Percentiles rank a stretch among this genome's conserved stretches.
Conservation (phyloP, 805 yeast genomes). For the Candida awuae region DNA sequence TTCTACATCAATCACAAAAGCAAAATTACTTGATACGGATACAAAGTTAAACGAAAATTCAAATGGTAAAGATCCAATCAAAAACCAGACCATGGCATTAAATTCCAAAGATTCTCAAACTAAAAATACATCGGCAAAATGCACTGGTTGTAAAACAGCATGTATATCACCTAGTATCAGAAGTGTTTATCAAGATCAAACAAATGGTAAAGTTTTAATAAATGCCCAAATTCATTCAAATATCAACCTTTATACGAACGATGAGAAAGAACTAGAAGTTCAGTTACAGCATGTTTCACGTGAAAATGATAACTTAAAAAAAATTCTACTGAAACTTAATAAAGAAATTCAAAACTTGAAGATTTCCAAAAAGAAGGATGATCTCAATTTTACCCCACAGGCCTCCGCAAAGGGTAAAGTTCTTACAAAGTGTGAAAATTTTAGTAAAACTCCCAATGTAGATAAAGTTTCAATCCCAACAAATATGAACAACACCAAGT, state of each 20-base stretch:
- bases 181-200: constrained; percentile 11
- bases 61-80: neutral
- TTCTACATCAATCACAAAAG: neutral
- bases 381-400: neutral
- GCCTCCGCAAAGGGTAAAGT: too few species aligned
- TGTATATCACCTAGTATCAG: constrained; percentile 10
- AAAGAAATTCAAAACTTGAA: constrained; percentile 31
- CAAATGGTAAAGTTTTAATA: constrained; percentile 18
- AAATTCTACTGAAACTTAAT: constrained; percentile 33
- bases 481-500: neutral
- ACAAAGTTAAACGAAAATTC: too few species aligned
- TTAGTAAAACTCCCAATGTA: neutral
- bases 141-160: constrained; percentile 5
- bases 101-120: neutral
- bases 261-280: constrained; percentile 26
- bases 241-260: constrained; percentile 27
- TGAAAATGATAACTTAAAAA: constrained; percentile 38
- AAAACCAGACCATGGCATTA: neutral
- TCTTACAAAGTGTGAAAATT: neutral
- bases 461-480: neutral
- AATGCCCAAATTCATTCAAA: constrained; percentile 32
- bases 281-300: constrained; percentile 36
- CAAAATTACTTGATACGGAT: too few species aligned
- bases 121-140: neutral
- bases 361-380: constrained; percentile 17